These are phyloP conservation scores for Colletotrichum spinosum DNA, from an alignment of 2,329 filamentous ascomycete genomes.

Conservation along the genomic window DNA sequence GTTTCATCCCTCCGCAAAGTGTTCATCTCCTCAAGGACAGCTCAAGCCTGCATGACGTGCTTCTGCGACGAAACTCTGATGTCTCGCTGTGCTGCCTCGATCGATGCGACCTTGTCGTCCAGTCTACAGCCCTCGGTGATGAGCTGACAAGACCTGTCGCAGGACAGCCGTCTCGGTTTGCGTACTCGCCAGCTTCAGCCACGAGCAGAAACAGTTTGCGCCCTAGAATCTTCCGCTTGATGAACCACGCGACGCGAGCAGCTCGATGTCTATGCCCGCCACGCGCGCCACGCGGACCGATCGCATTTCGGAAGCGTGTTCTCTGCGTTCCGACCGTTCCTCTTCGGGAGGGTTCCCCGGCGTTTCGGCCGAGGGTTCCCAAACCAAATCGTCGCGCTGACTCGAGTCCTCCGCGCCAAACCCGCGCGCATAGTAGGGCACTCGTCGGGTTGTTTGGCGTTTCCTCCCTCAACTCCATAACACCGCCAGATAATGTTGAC, in stretches of 20 bases:
- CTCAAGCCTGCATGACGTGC: slow-evolving; percentile 23
- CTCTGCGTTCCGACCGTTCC: background rate
- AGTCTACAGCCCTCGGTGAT: slow-evolving; percentile 13
- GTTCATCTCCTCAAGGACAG: slow-evolving; percentile 34
- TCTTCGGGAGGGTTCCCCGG: slow-evolving; percentile 5
- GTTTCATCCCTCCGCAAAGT: slow-evolving; percentile 31
- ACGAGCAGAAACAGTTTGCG: background rate
- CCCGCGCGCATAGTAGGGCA: background rate
- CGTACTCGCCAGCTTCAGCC: background rate
- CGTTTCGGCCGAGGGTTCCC: background rate
- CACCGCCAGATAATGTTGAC: slow-evolving; percentile 21
- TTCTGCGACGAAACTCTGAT: slow-evolving; percentile 19
- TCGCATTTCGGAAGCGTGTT: background rate
- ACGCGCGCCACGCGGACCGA: background rate
- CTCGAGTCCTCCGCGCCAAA: slow-evolving; percentile 11
- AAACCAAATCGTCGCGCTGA: slow-evolving; percentile 12
- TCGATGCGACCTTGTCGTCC: slow-evolving; percentile 3
- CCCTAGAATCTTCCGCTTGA: background rate
- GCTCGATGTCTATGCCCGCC: background rate
- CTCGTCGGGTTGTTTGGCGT: slow-evolving; percentile 3
- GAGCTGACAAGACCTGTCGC: slow-evolving; percentile 15
- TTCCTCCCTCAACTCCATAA: slow-evolving; percentile 32
- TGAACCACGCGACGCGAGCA: background rate
- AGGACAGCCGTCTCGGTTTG: too few relatives aligned
- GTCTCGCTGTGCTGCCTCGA: background rate